phyloP scores from a whole-genome alignment of 2,329 filamentous ascomycete species.

The Fusarium sp. region DNA sequence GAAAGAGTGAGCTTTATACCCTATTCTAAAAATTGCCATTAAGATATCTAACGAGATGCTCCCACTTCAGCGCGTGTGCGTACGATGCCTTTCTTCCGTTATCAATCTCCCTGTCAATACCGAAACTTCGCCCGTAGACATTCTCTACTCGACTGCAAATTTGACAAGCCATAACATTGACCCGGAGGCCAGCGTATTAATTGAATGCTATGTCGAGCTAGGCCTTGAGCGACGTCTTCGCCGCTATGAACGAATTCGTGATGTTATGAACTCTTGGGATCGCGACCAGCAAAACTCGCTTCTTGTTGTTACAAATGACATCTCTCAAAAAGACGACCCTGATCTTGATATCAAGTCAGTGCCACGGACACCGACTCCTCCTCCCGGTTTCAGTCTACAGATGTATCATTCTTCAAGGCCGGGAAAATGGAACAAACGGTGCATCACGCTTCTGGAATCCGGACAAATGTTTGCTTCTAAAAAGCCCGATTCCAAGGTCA shows the following conservation, averaged over 20 bases:
- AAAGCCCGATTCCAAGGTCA: slow-evolving; percentile 69
- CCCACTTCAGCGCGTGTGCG: slow-evolving; percentile 70
- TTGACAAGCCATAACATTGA: slow-evolving; percentile 74
- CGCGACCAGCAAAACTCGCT: slow-evolving; percentile 82
- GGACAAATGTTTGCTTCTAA: slow-evolving; percentile 82
- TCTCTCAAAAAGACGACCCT: slow-evolving; percentile 65
- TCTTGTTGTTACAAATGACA: slow-evolving; percentile 72
- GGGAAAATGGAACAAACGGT: slow-evolving; percentile 91
- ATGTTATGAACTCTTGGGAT: slow-evolving; percentile 95
- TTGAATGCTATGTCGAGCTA: slow-evolving; percentile 81
- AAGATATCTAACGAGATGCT: slow-evolving; percentile 19
- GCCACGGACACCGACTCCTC: slow-evolving; percentile 69
- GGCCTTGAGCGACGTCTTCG: slow-evolving; percentile 86
- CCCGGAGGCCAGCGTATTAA: slow-evolving; percentile 74
- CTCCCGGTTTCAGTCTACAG: slow-evolving; percentile 75
- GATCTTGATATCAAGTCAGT: slow-evolving; percentile 77
- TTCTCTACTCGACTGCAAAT: slow-evolving; percentile 76
- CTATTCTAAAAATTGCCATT: neutral
- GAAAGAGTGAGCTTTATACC: slow-evolving; percentile 72
- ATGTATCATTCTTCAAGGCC: slow-evolving; percentile 85
- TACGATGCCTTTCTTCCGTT: slow-evolving; percentile 78
- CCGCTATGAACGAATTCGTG: slow-evolving; percentile 86
- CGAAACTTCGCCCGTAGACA: slow-evolving; percentile 79
- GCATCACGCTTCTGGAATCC: slow-evolving; percentile 77
- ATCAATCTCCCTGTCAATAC: slow-evolving; percentile 79